phyloP scores from a whole-genome alignment of 768 basidiomycete species.

The Hericium erinaceus region DNA sequence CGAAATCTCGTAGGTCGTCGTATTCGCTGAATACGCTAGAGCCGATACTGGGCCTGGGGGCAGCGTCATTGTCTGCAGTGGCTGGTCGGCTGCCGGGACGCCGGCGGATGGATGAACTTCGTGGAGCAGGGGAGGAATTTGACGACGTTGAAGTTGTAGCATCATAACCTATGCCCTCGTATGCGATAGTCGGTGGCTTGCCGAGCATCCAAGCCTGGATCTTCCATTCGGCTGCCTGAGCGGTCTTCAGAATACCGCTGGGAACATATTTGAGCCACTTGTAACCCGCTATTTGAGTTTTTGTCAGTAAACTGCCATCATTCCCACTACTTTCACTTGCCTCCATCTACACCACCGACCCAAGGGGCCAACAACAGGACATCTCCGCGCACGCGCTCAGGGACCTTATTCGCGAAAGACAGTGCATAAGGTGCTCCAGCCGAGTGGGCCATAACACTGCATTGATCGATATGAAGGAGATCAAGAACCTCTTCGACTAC shows the following conservation, averaged over 20 bases:
- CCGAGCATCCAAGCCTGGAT: constrained; percentile 96
- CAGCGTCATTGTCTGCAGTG: constrained; percentile 26
- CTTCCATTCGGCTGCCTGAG: constrained; percentile 96
- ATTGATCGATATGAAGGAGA: constrained; percentile 62
- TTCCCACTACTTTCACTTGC: constrained; percentile 36
- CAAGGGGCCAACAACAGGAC: constrained; percentile 90
- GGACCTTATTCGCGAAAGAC: constrained; percentile 71
- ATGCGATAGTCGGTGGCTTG: constrained; percentile 80
- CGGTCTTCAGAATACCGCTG: constrained; percentile 84
- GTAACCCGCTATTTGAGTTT: constrained; percentile 53
- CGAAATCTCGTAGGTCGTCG: constrained; percentile 80
- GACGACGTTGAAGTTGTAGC: constrained; percentile 19
- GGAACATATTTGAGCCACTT: constrained; percentile 98
- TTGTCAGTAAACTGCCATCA: constrained; percentile 4
- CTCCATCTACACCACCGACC: constrained; percentile 86
- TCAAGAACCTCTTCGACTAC: constrained; percentile 90
- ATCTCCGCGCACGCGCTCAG: constrained; percentile 71
- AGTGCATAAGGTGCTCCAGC: constrained; percentile 93
- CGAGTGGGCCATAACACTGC: constrained; percentile 90
- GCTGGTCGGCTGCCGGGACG: constrained; percentile 11
- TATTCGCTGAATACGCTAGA: constrained; percentile 78
- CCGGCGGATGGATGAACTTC: constrained; percentile 2
- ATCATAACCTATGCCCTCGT: constrained; percentile 80
- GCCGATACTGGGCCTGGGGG: constrained; percentile 59
- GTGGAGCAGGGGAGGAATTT: constrained; percentile 17